Conservation (phyloP, 176 grass and related monocot genomes). For the Triticum turgidum region DNA sequence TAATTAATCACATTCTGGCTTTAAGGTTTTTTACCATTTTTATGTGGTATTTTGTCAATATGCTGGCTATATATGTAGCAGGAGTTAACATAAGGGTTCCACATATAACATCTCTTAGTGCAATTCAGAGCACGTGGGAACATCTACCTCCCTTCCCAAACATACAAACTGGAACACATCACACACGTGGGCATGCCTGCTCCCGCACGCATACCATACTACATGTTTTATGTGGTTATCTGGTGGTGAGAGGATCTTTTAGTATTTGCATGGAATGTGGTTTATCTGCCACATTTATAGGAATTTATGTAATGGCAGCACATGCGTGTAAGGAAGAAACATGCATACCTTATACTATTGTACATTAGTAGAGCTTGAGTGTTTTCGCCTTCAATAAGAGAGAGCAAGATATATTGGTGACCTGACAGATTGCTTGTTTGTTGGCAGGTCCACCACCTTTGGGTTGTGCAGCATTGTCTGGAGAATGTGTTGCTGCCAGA, state of each 20-base stretch:
- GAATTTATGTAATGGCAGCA: background rate
- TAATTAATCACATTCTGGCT: background rate
- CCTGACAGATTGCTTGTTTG: background rate
- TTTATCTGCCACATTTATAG: background rate
- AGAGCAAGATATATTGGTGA: background rate
- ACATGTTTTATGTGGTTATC: background rate
- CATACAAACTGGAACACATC: background rate
- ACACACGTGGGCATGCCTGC: background rate
- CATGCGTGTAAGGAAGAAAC: background rate
- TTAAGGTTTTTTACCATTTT: background rate
- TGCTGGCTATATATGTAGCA: no score
- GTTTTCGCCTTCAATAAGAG: background rate
- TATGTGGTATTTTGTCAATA: background rate
- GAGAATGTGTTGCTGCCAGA: constrained; percentile 22
- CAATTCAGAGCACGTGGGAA: background rate
- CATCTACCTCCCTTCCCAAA: background rate
- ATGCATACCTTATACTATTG: background rate
- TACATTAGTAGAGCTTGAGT: background rate
- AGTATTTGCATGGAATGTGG: background rate
- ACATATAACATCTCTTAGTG: background rate
- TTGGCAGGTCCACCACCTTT: constrained; percentile 39
- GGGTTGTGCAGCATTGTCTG: constrained; percentile 3
- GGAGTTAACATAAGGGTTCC: background rate
- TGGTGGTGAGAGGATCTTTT: background rate
- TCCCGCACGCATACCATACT: background rate